phyloP scores from a whole-genome alignment of 805 yeast genomes.

The Ogataea kodamae region DNA sequence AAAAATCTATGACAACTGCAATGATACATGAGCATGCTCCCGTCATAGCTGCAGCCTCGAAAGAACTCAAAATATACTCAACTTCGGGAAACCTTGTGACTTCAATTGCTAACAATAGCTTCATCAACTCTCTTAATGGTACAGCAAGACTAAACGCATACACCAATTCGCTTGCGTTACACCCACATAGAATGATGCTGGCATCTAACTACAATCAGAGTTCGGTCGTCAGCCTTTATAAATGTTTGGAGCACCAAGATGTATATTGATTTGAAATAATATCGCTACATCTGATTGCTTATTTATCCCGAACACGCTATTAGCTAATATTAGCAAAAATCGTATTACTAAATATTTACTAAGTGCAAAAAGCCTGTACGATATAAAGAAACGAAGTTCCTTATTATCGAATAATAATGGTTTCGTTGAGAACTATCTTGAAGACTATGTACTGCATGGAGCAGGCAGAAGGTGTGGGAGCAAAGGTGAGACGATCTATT shows the following conservation, averaged over 20 bases:
- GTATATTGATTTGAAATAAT: conserved; percentile 2
- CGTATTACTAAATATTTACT: conserved; percentile 9
- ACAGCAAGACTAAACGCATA: conserved; percentile 47
- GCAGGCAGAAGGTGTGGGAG: conserved; percentile 87
- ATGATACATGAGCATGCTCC: conserved; percentile 97
- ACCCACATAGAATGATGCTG: conserved; percentile 92
- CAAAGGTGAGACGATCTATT: conserved; percentile 74
- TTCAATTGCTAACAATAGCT: conserved; percentile 40
- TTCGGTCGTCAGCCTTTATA: conserved; percentile 61
- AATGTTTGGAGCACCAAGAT: conserved; percentile 31
- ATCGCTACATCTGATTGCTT: too few relatives aligned
- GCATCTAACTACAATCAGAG: conserved; percentile 84
- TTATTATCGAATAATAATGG: conserved; percentile 16
- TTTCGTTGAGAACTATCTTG: conserved; percentile 44
- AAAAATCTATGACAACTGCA: conserved; percentile 56
- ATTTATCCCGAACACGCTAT: conserved; percentile 1
- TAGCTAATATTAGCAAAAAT: conserved; percentile 3
- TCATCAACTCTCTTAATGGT: conserved; percentile 42
- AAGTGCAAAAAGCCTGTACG: conserved; percentile 1
- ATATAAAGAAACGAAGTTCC: not conserved
- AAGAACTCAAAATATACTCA: conserved; percentile 75
- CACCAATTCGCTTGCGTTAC: conserved; percentile 68
- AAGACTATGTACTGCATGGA: conserved; percentile 57
- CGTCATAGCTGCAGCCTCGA: conserved; percentile 82
- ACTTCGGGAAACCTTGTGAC: conserved; percentile 75